phyloP scores from a whole-genome alignment of 208 protist genomes.

The Crithidia bombi region DNA sequence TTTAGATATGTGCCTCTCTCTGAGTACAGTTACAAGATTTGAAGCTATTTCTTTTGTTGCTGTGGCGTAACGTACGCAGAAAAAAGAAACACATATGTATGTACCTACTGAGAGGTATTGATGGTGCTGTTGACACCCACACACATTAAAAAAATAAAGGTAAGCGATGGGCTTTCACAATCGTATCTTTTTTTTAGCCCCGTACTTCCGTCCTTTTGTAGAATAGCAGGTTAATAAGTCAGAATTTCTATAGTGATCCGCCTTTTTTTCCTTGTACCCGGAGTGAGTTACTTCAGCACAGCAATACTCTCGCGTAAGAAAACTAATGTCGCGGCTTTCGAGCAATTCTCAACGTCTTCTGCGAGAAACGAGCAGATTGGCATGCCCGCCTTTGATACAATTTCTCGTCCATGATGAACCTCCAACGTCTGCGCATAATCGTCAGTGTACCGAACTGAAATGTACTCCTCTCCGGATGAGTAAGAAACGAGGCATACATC shows the following conservation, averaged over 20 bases:
- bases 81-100: too few species aligned
- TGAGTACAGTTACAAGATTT: neutral
- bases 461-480: slow-evolving; percentile 11
- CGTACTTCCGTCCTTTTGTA: too few species aligned
- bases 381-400: slow-evolving; percentile 17
- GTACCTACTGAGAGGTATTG: too few species aligned
- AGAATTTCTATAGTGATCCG: too few species aligned
- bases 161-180: too few species aligned
- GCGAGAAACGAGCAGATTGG: slow-evolving; percentile 15
- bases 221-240: too few species aligned
- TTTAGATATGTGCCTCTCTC: too few species aligned
- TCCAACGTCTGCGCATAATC: slow-evolving; percentile 26
- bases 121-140: too few species aligned
- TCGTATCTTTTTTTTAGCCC: too few species aligned
- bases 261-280: too few species aligned
- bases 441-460: slow-evolving; percentile 23
- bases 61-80: neutral
- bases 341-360: neutral
- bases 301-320: slow-evolving; percentile 5
- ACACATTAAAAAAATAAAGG: too few species aligned
- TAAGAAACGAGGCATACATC: slow-evolving; percentile 29
- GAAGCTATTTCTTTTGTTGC: neutral
- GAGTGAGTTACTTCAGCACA: neutral
- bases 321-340: neutral
- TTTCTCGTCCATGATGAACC: slow-evolving; percentile 17